A percentile compares a stretch with the other conserved stretches of the same genome.
Evolutionary conservation across 257 asterid species (phyloP).

Genomic region (Sherardia arvensis): DNA sequence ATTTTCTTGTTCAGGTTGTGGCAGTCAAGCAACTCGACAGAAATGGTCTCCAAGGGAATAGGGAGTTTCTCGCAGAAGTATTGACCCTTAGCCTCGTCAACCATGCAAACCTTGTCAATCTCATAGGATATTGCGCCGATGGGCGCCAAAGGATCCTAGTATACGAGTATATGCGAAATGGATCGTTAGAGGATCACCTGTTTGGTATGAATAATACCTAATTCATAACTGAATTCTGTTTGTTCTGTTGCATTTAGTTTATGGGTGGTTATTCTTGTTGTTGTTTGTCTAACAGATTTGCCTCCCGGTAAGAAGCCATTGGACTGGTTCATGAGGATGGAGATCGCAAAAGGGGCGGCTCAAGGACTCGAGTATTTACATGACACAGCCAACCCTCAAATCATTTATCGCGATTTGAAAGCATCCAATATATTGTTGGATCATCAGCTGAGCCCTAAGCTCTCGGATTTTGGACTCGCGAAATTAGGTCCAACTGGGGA

Average conservation of each 20-base stretch:
- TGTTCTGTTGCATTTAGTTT: not conserved
- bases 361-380: slow-evolving; percentile 42
- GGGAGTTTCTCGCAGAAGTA: slow-evolving; percentile 61
- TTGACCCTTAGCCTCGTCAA: slow-evolving; percentile 57
- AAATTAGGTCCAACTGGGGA: slow-evolving; percentile 32
- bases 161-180: slow-evolving; percentile 53
- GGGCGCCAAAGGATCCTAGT: slow-evolving; percentile 81
- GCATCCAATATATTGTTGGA: slow-evolving; percentile 34
- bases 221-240: not conserved
- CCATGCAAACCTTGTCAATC: slow-evolving; percentile 66
- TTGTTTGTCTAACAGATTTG: slow-evolving; percentile 18
- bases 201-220: slow-evolving; percentile 30
- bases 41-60: slow-evolving; percentile 35
- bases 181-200: slow-evolving; percentile 73
- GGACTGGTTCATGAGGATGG: slow-evolving; percentile 39
- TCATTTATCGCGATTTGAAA: slow-evolving; percentile 38
- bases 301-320: slow-evolving; percentile 23
- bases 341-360: slow-evolving; percentile 34
- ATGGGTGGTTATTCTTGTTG: slow-evolving; percentile 7
- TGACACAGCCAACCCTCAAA: slow-evolving; percentile 31
- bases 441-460: slow-evolving; percentile 26
- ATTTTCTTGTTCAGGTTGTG: slow-evolving; percentile 20
- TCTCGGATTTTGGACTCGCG: slow-evolving; percentile 44
- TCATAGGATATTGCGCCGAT: slow-evolving; percentile 83
- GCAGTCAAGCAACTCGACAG: slow-evolving; percentile 45